phyloP scores from a whole-genome alignment of 2,329 filamentous ascomycete genomes.

The Monosporascus ibericus region DNA sequence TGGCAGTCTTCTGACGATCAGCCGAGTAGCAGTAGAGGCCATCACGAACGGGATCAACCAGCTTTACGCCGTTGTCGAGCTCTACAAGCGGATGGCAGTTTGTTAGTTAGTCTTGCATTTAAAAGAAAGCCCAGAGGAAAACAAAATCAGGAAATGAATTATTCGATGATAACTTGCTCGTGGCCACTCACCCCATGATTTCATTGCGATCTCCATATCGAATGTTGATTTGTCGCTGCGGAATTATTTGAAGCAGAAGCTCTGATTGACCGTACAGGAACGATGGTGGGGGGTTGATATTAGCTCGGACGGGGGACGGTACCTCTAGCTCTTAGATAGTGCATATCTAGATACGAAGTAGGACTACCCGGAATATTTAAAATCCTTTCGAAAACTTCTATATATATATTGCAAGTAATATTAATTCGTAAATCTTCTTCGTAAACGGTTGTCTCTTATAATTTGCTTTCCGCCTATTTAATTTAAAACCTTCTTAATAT shows the following conservation, averaged over 20 bases:
- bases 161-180: not conserved
- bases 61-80: conserved; percentile 76
- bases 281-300: not conserved
- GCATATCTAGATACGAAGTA: too few species aligned
- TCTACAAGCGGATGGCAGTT: conserved; percentile 44
- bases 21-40: conserved; percentile 82
- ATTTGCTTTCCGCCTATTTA: too few species aligned
- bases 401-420: too few species aligned
- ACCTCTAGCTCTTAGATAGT: conserved; percentile 2
- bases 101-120: conserved; percentile 2
- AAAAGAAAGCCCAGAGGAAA: too few species aligned
- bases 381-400: too few species aligned
- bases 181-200: conserved; percentile 50
- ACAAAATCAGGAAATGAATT: too few species aligned
- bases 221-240: not conserved
- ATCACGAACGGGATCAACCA: conserved; percentile 82
- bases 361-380: too few species aligned
- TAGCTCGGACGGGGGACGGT: conserved; percentile 3
- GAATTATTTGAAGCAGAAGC: too few species aligned
- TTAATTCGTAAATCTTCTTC: too few species aligned
- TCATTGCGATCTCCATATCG: conserved; percentile 50
- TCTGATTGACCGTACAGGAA: too few species aligned
- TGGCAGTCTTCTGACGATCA: conserved; percentile 60
- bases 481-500: too few species aligned
- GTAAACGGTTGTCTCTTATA: too few species aligned